Evolutionary conservation across 208 protist genomes (phyloP), one percentile per base, ranked within the genome.

Genomic region (Leishmania martiniquensis): DNA sequence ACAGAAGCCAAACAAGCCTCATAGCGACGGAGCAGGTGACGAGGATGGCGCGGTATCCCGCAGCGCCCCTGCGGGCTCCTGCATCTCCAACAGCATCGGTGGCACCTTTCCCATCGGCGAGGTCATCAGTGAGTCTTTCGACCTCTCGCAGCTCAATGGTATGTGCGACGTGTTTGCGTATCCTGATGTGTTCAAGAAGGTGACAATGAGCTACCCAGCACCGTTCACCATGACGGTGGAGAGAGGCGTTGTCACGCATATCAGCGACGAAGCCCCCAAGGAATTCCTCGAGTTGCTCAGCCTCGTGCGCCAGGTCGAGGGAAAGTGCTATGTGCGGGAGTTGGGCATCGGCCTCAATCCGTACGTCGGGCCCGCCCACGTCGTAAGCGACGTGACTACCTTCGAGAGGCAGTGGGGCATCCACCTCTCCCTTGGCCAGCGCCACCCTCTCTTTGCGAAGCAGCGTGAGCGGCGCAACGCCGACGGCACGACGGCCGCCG

Each of bases 361-460:
- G n/a, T 93, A 88, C 74, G 87, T 95, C 15, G 91, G 95, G 25
- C 85, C 80, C n/a, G 20, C 78, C 17, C 91, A 94, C 81, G 80
- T 95, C n/a, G 77, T 98, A 42, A 92, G 80, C 51, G 95, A 98
- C 71, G 95, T 98, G 49, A 97, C 95, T 32, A 92, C 92, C 37
- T 98, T 98, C 78, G 95, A 98, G 88, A 85, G 95, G 13, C 95
- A 98, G 85, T 95, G 91, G 85, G 95, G 95, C 45, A 86, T 98
- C 42, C 95, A 98, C 82, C 67, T 98, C 67, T 95, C 90, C 39
- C 86, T 98, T 22, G 95, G 95, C 1, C 92, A 95, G 85, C 88
- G 93, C 17, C 95, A 98, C 78, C 93, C 95, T 5, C 85, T 98
- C 17, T 98, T 97, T 80, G 91, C 94, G 13, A 98, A 98, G 82